Evolutionary conservation across 257 asterid genomes (phyloP).

Genomic region (Lavandula angustifolia): DNA sequence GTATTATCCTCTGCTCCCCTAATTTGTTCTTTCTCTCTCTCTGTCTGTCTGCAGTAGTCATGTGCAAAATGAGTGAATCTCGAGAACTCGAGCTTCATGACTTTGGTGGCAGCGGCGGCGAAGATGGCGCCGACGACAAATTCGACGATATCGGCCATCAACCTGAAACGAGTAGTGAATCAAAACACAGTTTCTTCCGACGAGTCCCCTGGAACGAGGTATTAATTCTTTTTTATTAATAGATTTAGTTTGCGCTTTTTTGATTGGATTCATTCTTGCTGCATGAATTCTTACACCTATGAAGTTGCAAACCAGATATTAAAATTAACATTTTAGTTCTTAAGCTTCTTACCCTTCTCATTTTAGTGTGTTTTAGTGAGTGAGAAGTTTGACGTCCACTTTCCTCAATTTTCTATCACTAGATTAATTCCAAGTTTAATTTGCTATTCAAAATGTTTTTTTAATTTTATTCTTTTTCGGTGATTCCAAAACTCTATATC

Average conservation of each 20-base stretch:
- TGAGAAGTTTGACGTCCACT: too few species aligned
- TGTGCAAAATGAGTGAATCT: conserved; percentile 57
- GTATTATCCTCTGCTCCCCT: conserved; percentile 25
- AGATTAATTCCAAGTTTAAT: too few species aligned
- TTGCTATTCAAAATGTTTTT: too few species aligned
- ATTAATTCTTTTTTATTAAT: background rate
- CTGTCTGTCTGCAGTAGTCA: conserved; percentile 30
- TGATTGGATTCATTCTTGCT: background rate
- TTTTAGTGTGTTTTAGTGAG: too few species aligned
- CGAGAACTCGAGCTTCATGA: conserved; percentile 34
- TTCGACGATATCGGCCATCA: conserved; percentile 19
- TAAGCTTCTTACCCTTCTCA: background rate
- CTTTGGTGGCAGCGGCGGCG: conserved; percentile 4
- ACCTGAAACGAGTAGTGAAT: conserved; percentile 17
- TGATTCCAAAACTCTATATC: too few species aligned
- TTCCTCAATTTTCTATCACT: too few species aligned
- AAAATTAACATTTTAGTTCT: background rate
- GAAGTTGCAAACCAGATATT: background rate
- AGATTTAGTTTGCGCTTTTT: too few species aligned
- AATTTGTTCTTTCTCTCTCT: conserved; percentile 14
- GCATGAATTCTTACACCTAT: conserved; percentile 2
- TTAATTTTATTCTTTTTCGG: too few species aligned
- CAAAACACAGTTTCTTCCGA: conserved; percentile 32
- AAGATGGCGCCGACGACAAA: background rate
- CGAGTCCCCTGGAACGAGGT: conserved; percentile 45